Conservation (phyloP, 148 eudicot genomes). For the Nepenthes mirabilis region DNA sequence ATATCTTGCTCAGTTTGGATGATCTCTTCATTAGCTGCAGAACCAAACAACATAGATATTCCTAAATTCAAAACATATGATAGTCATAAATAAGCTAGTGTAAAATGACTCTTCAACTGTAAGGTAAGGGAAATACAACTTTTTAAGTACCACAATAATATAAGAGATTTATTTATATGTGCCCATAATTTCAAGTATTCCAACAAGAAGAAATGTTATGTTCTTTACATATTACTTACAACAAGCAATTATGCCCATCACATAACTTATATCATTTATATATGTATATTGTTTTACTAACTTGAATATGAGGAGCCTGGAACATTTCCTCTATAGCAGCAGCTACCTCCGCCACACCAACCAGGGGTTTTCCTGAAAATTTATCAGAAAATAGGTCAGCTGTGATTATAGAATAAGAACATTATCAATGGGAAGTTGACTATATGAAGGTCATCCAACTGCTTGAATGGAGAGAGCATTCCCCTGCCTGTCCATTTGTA, state of each 20-base stretch:
- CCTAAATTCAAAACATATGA: too few relatives aligned
- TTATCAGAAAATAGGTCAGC: slow-evolving; percentile 1
- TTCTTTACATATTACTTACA: too few relatives aligned
- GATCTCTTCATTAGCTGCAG: slow-evolving; percentile 68
- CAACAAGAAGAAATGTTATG: too few relatives aligned
- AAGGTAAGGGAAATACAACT: too few relatives aligned
- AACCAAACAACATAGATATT: not conserved
- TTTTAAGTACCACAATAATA: too few relatives aligned
- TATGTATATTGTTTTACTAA: slow-evolving; percentile 14
- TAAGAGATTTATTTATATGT: too few relatives aligned
- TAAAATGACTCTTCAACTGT: too few relatives aligned
- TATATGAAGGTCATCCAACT: not conserved
- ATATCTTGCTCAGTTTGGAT: slow-evolving; percentile 66
- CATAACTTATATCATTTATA: too few relatives aligned
- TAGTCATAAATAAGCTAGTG: too few relatives aligned
- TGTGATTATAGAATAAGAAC: not conserved
- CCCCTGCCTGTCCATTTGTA: too few relatives aligned
- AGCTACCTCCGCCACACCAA: slow-evolving; percentile 83
- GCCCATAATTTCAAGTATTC: too few relatives aligned
- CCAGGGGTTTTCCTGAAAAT: slow-evolving; percentile 48
- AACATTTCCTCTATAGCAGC: slow-evolving; percentile 98
- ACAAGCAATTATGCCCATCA: too few relatives aligned
- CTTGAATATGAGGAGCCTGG: slow-evolving; percentile 98
- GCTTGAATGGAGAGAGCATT: not conserved
- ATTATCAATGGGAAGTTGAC: not conserved